Percentiles rank a stretch among this genome's conserved stretches.
phyloP scores from a whole-genome alignment of 352 stramenopile genomes.

The Phytophthora fragariaefolia region DNA sequence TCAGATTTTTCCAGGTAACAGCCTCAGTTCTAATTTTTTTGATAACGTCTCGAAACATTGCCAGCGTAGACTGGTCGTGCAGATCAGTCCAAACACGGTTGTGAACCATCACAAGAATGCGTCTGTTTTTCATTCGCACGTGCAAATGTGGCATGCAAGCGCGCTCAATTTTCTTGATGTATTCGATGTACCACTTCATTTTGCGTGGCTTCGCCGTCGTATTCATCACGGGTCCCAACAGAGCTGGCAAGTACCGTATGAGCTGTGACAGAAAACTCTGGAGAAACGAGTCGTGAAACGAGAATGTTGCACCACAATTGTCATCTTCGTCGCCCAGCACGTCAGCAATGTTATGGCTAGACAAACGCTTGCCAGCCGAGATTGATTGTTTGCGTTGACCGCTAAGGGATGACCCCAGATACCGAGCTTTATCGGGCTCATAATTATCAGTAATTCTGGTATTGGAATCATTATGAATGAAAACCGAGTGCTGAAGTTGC shows the following conservation, averaged over 20 bases:
- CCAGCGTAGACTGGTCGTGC: slow-evolving; percentile 34
- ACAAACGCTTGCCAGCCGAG: no score
- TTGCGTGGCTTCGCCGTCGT: slow-evolving; percentile 65
- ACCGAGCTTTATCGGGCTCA: neutral
- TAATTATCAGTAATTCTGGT: neutral
- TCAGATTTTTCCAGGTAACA: slow-evolving; percentile 47
- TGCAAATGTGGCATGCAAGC: slow-evolving; percentile 31
- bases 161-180: slow-evolving; percentile 44
- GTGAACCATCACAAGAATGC: slow-evolving; percentile 37
- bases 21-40: slow-evolving; percentile 44
- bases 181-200: slow-evolving; percentile 66
- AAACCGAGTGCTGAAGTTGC: neutral
- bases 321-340: slow-evolving; percentile 14
- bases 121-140: slow-evolving; percentile 34
- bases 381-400: neutral
- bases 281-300: slow-evolving; percentile 54
- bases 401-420: neutral
- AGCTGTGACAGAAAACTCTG: slow-evolving; percentile 45
- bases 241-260: slow-evolving; percentile 48
- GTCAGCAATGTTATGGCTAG: neutral
- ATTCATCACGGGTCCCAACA: slow-evolving; percentile 51
- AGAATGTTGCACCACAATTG: slow-evolving; percentile 44
- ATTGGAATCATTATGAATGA: neutral
- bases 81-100: slow-evolving; percentile 54
- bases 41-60: slow-evolving; percentile 47